Evolutionary conservation across 169 alveolate genomes (phyloP), one percentile per base, ranked within the genome.

Genomic region (Plasmodium coatneyi): DNA sequence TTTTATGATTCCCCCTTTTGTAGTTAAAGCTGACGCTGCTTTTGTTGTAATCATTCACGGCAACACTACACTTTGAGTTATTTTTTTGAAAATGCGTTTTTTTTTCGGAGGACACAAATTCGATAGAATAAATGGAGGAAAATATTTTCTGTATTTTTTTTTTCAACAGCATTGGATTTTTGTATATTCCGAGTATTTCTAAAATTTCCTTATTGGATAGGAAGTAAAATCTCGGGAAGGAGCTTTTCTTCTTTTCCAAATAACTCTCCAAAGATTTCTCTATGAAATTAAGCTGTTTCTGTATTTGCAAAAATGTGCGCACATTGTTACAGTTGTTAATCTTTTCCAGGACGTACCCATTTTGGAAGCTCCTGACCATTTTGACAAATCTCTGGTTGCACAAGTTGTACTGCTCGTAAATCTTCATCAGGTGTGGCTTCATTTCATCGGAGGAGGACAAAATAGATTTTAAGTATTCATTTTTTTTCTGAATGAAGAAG

Each of bases 151-250:
- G 98, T 84, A 98, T 97, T 95, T 98, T 99, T 92, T 98, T 98
- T 95, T 98, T 98, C 36, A 98, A 97, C 80, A 96, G 96, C 83
- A 96, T 97, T 1, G 99, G 99, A 84, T 97, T 98, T 92, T 97
- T 97, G n/a, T 98, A 96, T 90, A 98, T 97, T 39, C 99, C 99
- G 60, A 98, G 93, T 71, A 98, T 98, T 92, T 97, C 99, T 80
- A 98, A 97, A 87, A 98, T 95, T 92, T 98, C 99, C 91, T 98
- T 99, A 94, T 98, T 98, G 46, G 99, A 98, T 66, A 98, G 95
- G 96, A 98, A 98, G 95, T 98, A 98, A 96, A 98, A 98, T 81
- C 99, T 97, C 30, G 99, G 99, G 97, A 98, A 98, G 86, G 96
- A 96, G 36, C 96, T 95, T 95, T 99, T 96, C 97, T 98, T 98